Evolutionary conservation across 192 early-diverging fungal genomes (phyloP).

Genomic region (Coemansia sp.): DNA sequence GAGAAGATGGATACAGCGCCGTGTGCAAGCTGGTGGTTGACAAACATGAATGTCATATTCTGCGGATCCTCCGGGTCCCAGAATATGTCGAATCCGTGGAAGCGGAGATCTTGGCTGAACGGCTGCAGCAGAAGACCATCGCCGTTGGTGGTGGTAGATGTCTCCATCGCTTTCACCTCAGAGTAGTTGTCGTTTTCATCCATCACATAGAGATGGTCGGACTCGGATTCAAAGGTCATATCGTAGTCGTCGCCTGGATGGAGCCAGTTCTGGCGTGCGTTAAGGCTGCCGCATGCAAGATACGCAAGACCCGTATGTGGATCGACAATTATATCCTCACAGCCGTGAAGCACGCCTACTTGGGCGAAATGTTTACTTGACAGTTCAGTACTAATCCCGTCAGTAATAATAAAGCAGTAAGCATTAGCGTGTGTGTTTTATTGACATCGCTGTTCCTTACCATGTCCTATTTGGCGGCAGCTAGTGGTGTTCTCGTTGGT

Average conservation of each 20-base stretch:
- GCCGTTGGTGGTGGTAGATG: not conserved
- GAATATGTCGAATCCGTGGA: slow-evolving; percentile 59
- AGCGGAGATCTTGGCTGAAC: slow-evolving; percentile 45
- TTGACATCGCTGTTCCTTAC: slow-evolving; percentile 1
- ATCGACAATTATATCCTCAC: slow-evolving; percentile 62
- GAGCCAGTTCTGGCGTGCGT: slow-evolving; percentile 53
- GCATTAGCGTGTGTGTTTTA: not conserved
- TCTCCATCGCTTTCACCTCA: slow-evolving; percentile 24
- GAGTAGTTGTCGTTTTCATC: slow-evolving; percentile 41
- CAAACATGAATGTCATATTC: slow-evolving; percentile 56
- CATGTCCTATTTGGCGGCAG: slow-evolving; percentile 44
- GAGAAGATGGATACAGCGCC: slow-evolving; percentile 56
- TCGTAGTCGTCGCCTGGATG: slow-evolving; percentile 51
- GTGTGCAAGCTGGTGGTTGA: slow-evolving; percentile 59
- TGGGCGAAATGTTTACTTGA: not conserved
- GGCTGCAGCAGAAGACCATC: slow-evolving; percentile 26
- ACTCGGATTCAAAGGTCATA: slow-evolving; percentile 26
- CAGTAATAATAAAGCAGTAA: not conserved
- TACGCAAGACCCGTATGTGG: slow-evolving; percentile 59
- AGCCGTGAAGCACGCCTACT: slow-evolving; percentile 47
- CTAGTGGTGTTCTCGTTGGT: slow-evolving; percentile 39
- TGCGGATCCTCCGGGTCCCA: slow-evolving; percentile 49
- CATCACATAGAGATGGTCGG: slow-evolving; percentile 56
- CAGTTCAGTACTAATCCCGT: not conserved
- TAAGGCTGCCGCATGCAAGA: slow-evolving; percentile 55